A percentile compares a stretch with the other conserved stretches of the same genome.
Evolutionary conservation across 208 protist genomes (phyloP).

Genomic region (Wallacemonas collosoma): DNA sequence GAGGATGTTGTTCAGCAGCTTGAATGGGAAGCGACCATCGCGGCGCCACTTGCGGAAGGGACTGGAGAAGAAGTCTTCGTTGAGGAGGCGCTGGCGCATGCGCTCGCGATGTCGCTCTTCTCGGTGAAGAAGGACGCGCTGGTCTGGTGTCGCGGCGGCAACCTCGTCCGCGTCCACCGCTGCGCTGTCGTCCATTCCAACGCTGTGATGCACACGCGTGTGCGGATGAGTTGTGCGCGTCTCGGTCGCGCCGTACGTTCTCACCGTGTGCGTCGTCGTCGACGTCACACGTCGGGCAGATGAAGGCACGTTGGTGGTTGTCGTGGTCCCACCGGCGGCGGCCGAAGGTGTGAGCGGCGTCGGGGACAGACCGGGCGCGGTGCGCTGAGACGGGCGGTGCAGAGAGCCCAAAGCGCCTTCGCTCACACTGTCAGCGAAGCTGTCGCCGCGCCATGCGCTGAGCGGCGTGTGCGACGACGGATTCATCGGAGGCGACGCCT

Average conservation of each 20-base stretch:
- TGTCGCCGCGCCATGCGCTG: background rate
- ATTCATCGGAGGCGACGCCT: background rate
- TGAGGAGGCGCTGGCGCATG: constrained; percentile 25
- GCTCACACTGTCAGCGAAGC: too few species aligned
- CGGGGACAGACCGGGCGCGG: too few species aligned
- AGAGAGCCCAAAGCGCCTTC: too few species aligned
- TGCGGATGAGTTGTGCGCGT: background rate
- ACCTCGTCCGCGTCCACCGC: too few species aligned
- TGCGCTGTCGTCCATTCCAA: too few species aligned
- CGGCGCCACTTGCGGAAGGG: constrained; percentile 39
- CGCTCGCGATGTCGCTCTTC: background rate
- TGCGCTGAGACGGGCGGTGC: too few species aligned
- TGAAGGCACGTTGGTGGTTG: background rate
- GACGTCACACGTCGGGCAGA: background rate
- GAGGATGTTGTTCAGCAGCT: constrained; percentile 42
- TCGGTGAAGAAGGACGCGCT: too few species aligned
- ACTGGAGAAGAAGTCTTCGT: constrained; percentile 49
- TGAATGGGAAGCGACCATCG: constrained; percentile 42
- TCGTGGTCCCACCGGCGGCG: background rate
- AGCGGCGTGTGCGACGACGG: background rate
- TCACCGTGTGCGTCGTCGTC: background rate
- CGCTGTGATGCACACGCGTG: too few species aligned
- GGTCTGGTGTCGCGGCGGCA: too few species aligned
- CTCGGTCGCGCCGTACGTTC: background rate
- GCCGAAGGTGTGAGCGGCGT: background rate